phyloP scores from a whole-genome alignment of 805 yeast genomes.

The Suhomyces kilbournensis region DNA sequence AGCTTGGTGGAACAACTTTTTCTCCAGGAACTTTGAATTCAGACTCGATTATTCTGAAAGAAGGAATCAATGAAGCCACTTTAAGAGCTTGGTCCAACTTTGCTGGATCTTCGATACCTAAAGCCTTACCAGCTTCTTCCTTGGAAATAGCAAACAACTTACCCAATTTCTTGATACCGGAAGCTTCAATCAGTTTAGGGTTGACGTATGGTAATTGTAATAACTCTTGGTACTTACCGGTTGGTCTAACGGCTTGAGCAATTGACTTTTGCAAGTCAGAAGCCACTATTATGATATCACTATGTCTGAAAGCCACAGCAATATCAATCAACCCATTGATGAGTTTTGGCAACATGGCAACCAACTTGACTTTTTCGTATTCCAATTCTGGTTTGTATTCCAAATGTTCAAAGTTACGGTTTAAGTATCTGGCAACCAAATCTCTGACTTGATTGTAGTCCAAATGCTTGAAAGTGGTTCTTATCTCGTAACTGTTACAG shows the following conservation, averaged over 20 bases:
- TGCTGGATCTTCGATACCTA: conserved; percentile 50
- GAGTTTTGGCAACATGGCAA: conserved; percentile 62
- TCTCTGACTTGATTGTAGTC: conserved; percentile 47
- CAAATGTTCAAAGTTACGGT: conserved; percentile 41
- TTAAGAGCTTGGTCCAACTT: conserved; percentile 48
- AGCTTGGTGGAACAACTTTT: conserved; percentile 54
- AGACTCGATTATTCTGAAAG: conserved; percentile 62
- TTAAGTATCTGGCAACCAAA: conserved; percentile 56
- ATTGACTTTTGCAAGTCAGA: conserved; percentile 67
- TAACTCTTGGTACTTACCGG: conserved; percentile 56
- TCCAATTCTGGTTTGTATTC: conserved; percentile 21
- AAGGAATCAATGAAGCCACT: conserved; percentile 66
- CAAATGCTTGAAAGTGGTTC: conserved; percentile 37
- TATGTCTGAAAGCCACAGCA: conserved; percentile 73
- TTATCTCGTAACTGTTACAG: conserved; percentile 65
- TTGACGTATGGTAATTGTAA: conserved; percentile 80
- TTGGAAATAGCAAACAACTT: conserved; percentile 61
- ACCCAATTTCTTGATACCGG: conserved; percentile 60
- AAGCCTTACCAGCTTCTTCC: conserved; percentile 50
- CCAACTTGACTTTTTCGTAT: conserved; percentile 50
- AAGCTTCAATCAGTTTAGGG: conserved; percentile 38
- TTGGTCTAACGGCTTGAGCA: conserved; percentile 67
- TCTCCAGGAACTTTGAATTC: conserved; percentile 89
- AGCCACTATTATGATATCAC: conserved; percentile 59
- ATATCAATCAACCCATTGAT: conserved; percentile 75